Percentiles rank a stretch among this genome's conserved stretches.
phyloP scores from a whole-genome alignment of 169 alveolate genomes.

The Plasmodium gonderi region DNA sequence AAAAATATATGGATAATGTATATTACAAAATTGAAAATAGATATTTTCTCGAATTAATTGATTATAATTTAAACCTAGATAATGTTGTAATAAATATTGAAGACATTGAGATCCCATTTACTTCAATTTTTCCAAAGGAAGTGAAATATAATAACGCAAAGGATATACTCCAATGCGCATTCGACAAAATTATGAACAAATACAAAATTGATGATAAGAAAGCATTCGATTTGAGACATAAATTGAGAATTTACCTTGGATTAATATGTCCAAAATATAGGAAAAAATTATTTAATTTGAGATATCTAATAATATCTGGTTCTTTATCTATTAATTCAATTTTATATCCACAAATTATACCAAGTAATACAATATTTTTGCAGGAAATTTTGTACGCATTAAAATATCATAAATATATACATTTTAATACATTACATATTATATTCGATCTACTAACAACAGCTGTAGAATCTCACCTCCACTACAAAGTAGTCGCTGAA shows the following conservation, averaged over 20 bases:
- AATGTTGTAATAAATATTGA: constrained; percentile 17
- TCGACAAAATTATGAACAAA: constrained; percentile 13
- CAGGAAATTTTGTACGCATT: constrained; percentile 55
- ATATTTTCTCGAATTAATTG: constrained; percentile 35
- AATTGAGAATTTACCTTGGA: constrained; percentile 62
- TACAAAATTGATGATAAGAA: constrained; percentile 25
- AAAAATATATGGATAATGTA: constrained; percentile 47
- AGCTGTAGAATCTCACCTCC: constrained; percentile 58
- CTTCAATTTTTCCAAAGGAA: constrained; percentile 51
- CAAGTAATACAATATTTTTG: constrained; percentile 40
- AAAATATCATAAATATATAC: constrained; percentile 47
- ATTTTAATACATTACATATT: constrained; percentile 43
- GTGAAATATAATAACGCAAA: constrained; percentile 29
- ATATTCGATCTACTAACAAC: constrained; percentile 46
- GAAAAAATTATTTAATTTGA: constrained; percentile 39
- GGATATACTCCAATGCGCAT: constrained; percentile 28
- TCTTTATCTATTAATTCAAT: constrained; percentile 51
- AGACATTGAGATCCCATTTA: constrained; percentile 35
- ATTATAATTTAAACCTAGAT: constrained; percentile 35
- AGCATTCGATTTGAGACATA: constrained; percentile 57
- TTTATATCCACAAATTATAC: constrained; percentile 42
- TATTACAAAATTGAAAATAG: constrained; percentile 54
- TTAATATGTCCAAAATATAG: constrained; percentile 73
- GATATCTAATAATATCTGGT: constrained; percentile 57
- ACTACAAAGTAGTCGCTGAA: constrained; percentile 62